Base-by-base conservation (phyloP, 2,329 filamentous ascomycete genomes). In the Botrytis medusae region DNA sequence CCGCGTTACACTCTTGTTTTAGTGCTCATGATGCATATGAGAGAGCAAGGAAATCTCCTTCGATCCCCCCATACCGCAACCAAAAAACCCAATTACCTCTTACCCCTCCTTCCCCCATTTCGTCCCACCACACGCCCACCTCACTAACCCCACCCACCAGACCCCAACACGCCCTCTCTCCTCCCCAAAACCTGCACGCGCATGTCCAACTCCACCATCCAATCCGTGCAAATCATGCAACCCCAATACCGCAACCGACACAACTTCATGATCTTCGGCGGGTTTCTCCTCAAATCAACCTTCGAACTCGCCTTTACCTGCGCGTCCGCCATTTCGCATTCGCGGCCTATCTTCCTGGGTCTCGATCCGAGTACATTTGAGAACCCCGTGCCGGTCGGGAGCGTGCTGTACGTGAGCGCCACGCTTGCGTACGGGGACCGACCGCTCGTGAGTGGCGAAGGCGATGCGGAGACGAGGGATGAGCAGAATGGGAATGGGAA, bases 191-290 rank as follows among this genome's bases (percentile, higher is more conserved):
- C 91, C 76, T 86, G 88, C 4, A 82, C 87, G 54, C 87, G 86
- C 78, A 93, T 93, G 91, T 85, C 87, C 69, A 84, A 85, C 46
- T 91, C 90, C 0, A 83, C 84, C 14, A 85, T 93, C 63, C 87
- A 87, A 78, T 90, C 89, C n/a, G 89, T 91, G 7, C 88, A 87
- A 77, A 91, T 93, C 75, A 93, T 93, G 91, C 90, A 92, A 77
- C 91, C 91, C 0, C 90, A 92, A 81, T 88, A 90, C 80, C 87
- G 90, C 65, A 91, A 91, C 81, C 82, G 89, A 4, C 90, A 92
- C 81, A 89, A 91, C 76, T 91, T 91, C 82, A 92, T 92, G 90
- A 92, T 93, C 72, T 93, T 93, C 78, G 91, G 91, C 72, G 91
- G 91, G 20, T 92, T 90, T 79, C 85, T 93, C 2, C 85, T 93